phyloP scores from a whole-genome alignment of 306 rosid genomes.

The Acacia acuminata region DNA sequence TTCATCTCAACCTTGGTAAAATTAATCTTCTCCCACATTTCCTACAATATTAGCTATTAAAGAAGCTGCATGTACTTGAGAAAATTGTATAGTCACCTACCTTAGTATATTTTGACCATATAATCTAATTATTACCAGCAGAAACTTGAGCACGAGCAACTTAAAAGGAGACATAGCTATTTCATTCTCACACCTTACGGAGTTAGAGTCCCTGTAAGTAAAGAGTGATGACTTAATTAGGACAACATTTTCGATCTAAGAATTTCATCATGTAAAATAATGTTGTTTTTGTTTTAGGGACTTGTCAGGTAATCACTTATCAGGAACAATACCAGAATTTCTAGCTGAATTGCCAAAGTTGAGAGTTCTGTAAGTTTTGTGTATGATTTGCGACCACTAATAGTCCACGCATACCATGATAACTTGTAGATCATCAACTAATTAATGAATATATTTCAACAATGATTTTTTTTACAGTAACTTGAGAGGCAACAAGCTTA shows the following conservation, averaged over 20 bases:
- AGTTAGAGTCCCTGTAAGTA: conserved; percentile 23
- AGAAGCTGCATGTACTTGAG: not conserved
- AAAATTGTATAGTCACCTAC: not conserved
- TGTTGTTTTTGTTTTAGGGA: conserved; percentile 25
- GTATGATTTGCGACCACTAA: not conserved
- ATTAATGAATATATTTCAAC: not conserved
- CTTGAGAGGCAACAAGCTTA: conserved; percentile 16
- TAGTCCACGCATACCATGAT: not conserved
- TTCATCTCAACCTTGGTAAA: not conserved
- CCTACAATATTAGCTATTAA: not conserved
- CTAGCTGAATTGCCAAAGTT: conserved; percentile 12
- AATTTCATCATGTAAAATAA: not conserved
- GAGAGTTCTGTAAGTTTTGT: not conserved
- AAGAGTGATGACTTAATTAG: not conserved
- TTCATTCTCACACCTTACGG: not conserved
- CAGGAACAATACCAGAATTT: conserved; percentile 39
- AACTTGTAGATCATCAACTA: not conserved
- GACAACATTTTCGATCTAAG: not conserved
- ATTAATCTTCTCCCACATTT: not conserved
- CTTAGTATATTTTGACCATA: not conserved
- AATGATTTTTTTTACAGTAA: conserved; percentile 2
- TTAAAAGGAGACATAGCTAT: not conserved
- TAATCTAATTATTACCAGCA: not conserved
- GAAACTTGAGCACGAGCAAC: conserved; percentile 5
- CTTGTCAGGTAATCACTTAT: conserved; percentile 42